Evolutionary conservation across 176 grass and related monocot species (phyloP).

Genomic region (Ensete glaucum): DNA sequence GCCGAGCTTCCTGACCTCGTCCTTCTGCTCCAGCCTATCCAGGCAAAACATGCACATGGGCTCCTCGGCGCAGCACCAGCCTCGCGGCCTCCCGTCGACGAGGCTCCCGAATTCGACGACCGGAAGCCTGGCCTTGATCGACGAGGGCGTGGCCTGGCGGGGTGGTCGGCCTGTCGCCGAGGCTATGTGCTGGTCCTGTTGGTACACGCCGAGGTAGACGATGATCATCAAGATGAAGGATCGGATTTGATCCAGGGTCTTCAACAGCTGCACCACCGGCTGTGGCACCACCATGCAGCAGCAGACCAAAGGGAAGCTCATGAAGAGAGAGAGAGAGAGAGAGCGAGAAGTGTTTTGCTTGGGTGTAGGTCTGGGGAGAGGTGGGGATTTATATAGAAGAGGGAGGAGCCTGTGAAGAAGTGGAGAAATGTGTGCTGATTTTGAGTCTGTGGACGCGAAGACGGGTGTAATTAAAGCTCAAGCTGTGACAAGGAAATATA

Average conservation of each 20-base stretch:
- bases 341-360: background rate
- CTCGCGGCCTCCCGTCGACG: background rate
- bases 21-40: background rate
- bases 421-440: no score
- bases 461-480: no score
- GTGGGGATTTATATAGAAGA: no score
- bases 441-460: no score
- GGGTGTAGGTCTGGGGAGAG: no score
- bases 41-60: constrained; percentile 5
- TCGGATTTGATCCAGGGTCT: constrained; percentile 31
- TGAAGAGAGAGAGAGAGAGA: constrained; percentile 1
- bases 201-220: constrained; percentile 39
- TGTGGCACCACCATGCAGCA: constrained; percentile 46
- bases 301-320: constrained; percentile 65
- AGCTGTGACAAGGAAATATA: no score
- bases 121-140: constrained; percentile 46
- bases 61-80: no score
- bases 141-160: background rate
- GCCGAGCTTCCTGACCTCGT: constrained; percentile 9
- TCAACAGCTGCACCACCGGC: constrained; percentile 44
- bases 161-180: constrained; percentile 15
- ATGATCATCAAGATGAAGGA: constrained; percentile 19
- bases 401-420: no score
- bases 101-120: constrained; percentile 32
- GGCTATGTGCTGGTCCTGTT: constrained; percentile 3